These are phyloP conservation scores for Plasmodium reichenowi DNA, from an alignment of 169 alveolate species.

Conservation along the genomic window DNA sequence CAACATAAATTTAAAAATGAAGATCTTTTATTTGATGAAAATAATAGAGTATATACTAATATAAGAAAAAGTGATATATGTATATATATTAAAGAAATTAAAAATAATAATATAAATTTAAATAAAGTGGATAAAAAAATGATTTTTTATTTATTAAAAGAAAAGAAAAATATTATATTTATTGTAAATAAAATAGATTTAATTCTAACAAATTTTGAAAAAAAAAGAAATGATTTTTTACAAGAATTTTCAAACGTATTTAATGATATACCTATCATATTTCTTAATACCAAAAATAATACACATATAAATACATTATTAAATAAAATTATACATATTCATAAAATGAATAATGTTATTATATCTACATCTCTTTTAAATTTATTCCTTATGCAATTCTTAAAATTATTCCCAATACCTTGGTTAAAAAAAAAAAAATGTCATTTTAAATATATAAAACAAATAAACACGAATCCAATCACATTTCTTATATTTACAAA, in stretches of 20 bases:
- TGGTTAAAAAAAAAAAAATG: constrained; percentile 68
- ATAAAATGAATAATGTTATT: constrained; percentile 33
- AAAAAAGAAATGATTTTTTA: constrained; percentile 50
- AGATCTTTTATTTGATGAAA: constrained; percentile 21
- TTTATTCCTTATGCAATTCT: constrained; percentile 40
- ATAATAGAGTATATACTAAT: constrained; percentile 25
- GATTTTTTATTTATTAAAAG: constrained; percentile 47
- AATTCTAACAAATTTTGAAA: constrained; percentile 33
- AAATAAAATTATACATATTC: constrained; percentile 14
- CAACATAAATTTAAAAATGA: constrained; percentile 63
- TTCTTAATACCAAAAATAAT: constrained; percentile 38
- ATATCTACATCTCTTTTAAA: constrained; percentile 44
- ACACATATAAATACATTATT: constrained; percentile 28
- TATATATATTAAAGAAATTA: constrained; percentile 58
- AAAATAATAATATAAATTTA: constrained; percentile 31
- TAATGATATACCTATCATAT: constrained; percentile 51
- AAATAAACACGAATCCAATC: constrained; percentile 31
- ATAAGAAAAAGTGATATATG: constrained; percentile 51
- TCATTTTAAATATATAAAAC: constrained; percentile 50
- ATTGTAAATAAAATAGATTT: constrained; percentile 35
- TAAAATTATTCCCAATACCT: constrained; percentile 55
- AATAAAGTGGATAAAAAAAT: constrained; percentile 63
- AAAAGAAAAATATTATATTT: constrained; percentile 53
- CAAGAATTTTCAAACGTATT: constrained; percentile 6
- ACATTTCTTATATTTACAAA: constrained; percentile 66